phyloP scores from a whole-genome alignment of 768 basidiomycete genomes.

The Termitomyces eurrhizus region DNA sequence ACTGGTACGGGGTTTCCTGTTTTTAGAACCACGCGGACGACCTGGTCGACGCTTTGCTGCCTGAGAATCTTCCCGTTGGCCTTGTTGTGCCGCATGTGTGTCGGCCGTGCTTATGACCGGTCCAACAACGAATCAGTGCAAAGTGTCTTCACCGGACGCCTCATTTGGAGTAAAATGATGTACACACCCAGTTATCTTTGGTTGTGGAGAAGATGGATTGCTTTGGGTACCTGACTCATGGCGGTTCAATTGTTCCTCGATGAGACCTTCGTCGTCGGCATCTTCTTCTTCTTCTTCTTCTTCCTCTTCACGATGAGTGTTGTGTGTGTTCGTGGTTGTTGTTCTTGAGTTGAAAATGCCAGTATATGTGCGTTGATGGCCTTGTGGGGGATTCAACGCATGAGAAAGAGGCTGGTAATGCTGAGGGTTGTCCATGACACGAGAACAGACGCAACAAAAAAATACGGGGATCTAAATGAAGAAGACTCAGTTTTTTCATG shows the following conservation, averaged over 20 bases:
- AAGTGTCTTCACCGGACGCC: constrained; percentile 1
- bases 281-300: constrained; percentile 65
- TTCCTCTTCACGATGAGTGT: constrained; percentile 31
- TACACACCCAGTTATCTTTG: constrained; percentile 28
- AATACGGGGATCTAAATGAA: constrained; percentile 4
- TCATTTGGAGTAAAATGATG: constrained; percentile 3
- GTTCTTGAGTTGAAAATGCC: constrained; percentile 21
- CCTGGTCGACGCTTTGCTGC: constrained; percentile 71
- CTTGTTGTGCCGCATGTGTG: constrained; percentile 23
- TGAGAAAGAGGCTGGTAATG: constrained; percentile 80
- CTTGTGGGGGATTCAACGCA: constrained; percentile 60
- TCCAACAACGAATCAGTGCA: constrained; percentile 10
- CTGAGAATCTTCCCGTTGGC: constrained; percentile 21
- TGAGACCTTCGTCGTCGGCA: constrained; percentile 71
- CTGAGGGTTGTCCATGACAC: constrained; percentile 63
- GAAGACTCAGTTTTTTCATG: constrained; percentile 2
- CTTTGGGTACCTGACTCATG: constrained; percentile 42
- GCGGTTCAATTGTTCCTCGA: constrained; percentile 61
- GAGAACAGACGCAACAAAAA: not conserved
- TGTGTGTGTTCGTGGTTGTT: constrained; percentile 9
- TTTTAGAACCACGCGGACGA: constrained; percentile 77
- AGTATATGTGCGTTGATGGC: constrained; percentile 25
- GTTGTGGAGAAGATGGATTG: constrained; percentile 32
- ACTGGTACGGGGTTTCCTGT: constrained; percentile 46
- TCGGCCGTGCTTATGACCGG: constrained; percentile 18